A percentile compares a stretch with the other conserved stretches of the same genome.
phyloP scores from a whole-genome alignment of 208 protist species.

The Tritrichomonas musculus region DNA sequence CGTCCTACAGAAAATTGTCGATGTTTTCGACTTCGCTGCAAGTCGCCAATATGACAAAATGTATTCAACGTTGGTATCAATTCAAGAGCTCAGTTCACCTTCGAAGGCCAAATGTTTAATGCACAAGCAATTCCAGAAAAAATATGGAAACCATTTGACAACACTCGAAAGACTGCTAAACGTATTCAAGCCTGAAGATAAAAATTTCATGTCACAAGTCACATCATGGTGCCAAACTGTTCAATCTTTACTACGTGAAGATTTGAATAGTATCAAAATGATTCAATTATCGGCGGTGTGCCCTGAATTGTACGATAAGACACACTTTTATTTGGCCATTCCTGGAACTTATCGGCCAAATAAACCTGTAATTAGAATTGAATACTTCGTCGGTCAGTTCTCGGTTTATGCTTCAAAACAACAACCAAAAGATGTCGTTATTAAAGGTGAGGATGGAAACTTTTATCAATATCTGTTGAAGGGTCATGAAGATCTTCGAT shows the following conservation, averaged over 20 bases:
- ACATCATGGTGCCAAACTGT: background rate
- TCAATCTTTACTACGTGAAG: background rate
- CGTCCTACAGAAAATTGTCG: background rate
- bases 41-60: background rate
- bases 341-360: constrained; percentile 2
- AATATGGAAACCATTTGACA: background rate
- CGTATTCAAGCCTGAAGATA: background rate
- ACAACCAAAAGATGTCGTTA: background rate
- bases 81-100: background rate
- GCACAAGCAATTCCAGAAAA: background rate
- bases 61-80: background rate
- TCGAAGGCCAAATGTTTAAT: background rate
- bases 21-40: background rate
- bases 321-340: background rate
- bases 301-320: background rate
- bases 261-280: background rate
- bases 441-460: constrained; percentile 27
- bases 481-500: constrained; percentile 5
- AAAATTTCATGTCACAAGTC: background rate
- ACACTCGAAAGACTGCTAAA: background rate
- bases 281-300: background rate
- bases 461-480: constrained; percentile 35
- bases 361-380: background rate
- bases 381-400: constrained; percentile 14
- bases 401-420: background rate